These are phyloP conservation scores for Solanum chmielewskii DNA, from an alignment of 257 asterid species.

Conservation along the genomic window DNA sequence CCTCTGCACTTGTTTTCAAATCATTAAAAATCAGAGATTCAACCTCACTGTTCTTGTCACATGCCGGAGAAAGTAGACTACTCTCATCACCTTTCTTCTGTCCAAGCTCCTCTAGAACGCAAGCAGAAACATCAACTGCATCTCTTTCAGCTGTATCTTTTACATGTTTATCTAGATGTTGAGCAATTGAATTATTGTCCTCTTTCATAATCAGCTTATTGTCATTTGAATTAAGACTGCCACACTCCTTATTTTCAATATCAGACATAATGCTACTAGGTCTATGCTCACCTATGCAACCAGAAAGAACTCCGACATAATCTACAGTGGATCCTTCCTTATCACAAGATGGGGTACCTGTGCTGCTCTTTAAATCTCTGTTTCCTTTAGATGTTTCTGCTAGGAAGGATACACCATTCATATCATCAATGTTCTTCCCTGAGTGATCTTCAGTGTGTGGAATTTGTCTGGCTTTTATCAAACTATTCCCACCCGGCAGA, in stretches of 20 bases:
- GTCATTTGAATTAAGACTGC: slow-evolving; percentile 14
- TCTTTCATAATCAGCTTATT: slow-evolving; percentile 13
- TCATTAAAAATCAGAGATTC: slow-evolving; percentile 11
- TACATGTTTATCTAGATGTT: slow-evolving; percentile 25
- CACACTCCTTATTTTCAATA: slow-evolving; percentile 11
- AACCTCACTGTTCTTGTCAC: slow-evolving; percentile 12
- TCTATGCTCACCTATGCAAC: slow-evolving; percentile 12
- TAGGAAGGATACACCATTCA: background rate
- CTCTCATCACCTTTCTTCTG: slow-evolving; percentile 1
- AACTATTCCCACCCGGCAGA: slow-evolving; percentile 16
- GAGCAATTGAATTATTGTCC: slow-evolving; percentile 15
- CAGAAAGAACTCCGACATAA: slow-evolving; percentile 1
- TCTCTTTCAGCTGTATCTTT: background rate
- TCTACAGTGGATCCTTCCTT: slow-evolving; percentile 11
- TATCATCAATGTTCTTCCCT: slow-evolving; percentile 3
- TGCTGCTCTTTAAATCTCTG: slow-evolving; percentile 6
- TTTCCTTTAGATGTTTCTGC: slow-evolving; percentile 7
- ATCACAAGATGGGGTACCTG: slow-evolving; percentile 10
- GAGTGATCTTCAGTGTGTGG: slow-evolving; percentile 6
- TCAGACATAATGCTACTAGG: slow-evolving; percentile 13
- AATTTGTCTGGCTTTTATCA: slow-evolving; percentile 14
- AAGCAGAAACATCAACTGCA: slow-evolving; percentile 10
- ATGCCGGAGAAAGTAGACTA: slow-evolving; percentile 9
- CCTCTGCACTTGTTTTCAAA: slow-evolving; percentile 14
- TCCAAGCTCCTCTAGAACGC: background rate